A percentile compares a stretch with the other conserved stretches of the same genome.
Evolutionary conservation across 768 basidiomycete species (phyloP).

Genomic region (Mrakia hoshinonis): DNA sequence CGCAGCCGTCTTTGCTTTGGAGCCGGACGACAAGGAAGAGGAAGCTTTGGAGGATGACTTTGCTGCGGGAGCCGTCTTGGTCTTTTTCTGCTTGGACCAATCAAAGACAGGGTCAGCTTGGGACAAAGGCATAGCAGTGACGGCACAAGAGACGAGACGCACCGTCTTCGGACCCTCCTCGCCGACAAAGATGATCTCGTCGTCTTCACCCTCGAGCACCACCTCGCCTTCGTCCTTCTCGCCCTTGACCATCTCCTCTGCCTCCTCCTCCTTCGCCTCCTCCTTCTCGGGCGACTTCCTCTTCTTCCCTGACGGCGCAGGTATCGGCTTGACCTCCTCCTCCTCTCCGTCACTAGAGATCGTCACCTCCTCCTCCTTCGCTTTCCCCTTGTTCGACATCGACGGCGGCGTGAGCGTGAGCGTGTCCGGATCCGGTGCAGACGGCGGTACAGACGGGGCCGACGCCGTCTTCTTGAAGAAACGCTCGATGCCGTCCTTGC

Average conservation of each 20-base stretch:
- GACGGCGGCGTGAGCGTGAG: slow-evolving; percentile 24
- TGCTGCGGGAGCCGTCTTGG: no score
- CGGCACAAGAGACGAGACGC: background rate
- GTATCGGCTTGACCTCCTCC: background rate
- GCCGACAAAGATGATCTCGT: background rate
- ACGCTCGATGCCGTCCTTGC: slow-evolving; percentile 65
- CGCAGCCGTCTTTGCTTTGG: slow-evolving; percentile 15
- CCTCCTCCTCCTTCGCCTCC: slow-evolving; percentile 29
- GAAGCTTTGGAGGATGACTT: background rate
- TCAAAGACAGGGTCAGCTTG: background rate
- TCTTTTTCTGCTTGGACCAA: background rate
- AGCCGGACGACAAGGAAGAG: background rate
- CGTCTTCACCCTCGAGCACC: slow-evolving; percentile 31
- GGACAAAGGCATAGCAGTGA: background rate
- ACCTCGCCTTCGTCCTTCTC: slow-evolving; percentile 31
- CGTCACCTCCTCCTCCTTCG: slow-evolving; percentile 27
- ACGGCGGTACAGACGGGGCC: no score
- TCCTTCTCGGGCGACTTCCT: slow-evolving; percentile 21
- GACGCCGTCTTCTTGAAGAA: slow-evolving; percentile 38
- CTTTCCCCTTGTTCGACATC: slow-evolving; percentile 31
- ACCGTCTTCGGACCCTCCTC: background rate
- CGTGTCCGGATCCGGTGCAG: no score
- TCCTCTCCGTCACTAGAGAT: background rate
- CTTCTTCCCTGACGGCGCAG: background rate
- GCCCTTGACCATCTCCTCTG: slow-evolving; percentile 28